Evolutionary conservation across 1,284 basidiomycete genomes (phyloP), one percentile per base, ranked within the genome.

Genomic region (Rugosomyces carneus): DNA sequence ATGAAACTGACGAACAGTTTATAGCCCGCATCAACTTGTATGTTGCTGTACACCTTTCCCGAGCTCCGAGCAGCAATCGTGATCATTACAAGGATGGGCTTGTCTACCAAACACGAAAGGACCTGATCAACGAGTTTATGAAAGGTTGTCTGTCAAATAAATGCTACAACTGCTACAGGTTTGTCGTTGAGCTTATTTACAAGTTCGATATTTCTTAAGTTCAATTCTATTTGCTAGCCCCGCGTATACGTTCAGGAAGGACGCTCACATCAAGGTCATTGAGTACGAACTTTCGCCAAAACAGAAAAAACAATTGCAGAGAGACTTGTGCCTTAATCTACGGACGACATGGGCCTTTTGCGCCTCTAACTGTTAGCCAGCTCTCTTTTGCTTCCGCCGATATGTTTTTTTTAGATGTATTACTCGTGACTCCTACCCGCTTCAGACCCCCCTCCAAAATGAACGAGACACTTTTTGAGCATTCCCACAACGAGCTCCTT

Each of bases 341-440:
- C 65, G 93, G 94, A 29, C 84, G 92, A 40, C 95, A 98, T 61
- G 94, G 94, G 16, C 82, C 86, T 1, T 89, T 92, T 58, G 78
- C 87, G 6, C 71, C 72, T 21, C 61, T 85, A 37, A 74, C 75
- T 11, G 59, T 66, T 15, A 68, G 76, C 26, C 76, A 74, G 36
- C 63, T 85, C 8, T 80, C 80, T 13, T 60, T 75, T 34, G 87
- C 89, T 20, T 89, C 84, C 36, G 88, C 93, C 38, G 94, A 96
- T 62, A 93, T 97, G 78, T 99, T 99, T 69, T 99, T 99, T 74
- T 75, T 99, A 72, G 90, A 95, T 31, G 93, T 90, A 44, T 64
- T 99, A 24, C 82, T 92, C 23, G 89, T 99, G 27, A 80, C 94
- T 18, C 96, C 96, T 18, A 96, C 93, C 6, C 88, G 95, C 36